phyloP scores from a whole-genome alignment of 768 basidiomycete species.

The Epithele typhae region DNA sequence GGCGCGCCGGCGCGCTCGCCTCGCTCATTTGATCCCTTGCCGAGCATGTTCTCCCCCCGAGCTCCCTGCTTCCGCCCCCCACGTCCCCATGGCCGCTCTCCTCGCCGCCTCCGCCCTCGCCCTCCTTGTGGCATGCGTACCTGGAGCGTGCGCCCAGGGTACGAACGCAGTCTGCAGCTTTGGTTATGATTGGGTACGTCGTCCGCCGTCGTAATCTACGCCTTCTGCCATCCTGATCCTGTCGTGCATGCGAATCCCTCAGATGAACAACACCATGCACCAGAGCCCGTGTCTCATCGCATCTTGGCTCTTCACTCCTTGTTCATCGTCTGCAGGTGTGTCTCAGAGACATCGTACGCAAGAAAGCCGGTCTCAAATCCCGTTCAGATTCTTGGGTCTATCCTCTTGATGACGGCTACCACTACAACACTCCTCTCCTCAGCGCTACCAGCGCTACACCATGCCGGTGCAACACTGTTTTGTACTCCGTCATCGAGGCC shows the following conservation, averaged over 20 bases:
- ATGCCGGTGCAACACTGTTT: constrained; percentile 9
- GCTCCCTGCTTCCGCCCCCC: no score
- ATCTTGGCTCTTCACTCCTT: constrained; percentile 8
- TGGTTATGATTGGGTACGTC: background rate
- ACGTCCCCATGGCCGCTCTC: background rate
- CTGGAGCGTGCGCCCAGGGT: background rate
- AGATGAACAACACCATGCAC: constrained; percentile 9
- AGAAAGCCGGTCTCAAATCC: no score
- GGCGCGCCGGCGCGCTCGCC: no score
- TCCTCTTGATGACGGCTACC: constrained; percentile 1
- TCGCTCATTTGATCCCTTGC: no score
- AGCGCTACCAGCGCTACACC: constrained; percentile 3
- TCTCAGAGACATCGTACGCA: no score
- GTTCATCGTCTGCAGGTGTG: constrained; percentile 1
- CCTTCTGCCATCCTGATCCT: no score
- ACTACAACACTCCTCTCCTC: constrained; percentile 7
- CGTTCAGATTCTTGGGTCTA: constrained; percentile 8
- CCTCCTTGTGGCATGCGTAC: background rate
- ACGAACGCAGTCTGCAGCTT: background rate
- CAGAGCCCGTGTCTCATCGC: constrained; percentile 11
- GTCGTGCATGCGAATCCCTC: background rate
- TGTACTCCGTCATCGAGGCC: constrained; percentile 9
- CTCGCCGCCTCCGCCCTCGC: background rate
- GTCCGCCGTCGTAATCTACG: background rate
- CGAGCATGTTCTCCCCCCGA: no score